Percentiles rank a stretch among this genome's conserved stretches.
Conservation (phyloP, 106 monocot species). For the Dendrobium huoshanense region DNA sequence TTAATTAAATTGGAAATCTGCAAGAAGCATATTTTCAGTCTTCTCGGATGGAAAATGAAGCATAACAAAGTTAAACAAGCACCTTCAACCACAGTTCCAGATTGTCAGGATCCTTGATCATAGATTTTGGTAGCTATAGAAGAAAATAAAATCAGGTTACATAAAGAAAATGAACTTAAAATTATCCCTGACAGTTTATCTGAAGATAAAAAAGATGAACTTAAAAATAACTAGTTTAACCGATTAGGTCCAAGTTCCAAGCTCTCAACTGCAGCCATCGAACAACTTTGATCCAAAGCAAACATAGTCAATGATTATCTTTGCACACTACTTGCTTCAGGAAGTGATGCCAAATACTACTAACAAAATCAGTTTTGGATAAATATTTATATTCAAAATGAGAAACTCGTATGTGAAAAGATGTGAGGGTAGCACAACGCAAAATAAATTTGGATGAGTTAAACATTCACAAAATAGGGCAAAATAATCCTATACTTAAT, state of each 20-base stretch:
- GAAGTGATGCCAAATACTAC: background rate
- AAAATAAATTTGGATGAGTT: background rate
- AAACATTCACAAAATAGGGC: background rate
- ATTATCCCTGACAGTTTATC: background rate
- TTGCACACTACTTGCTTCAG: background rate
- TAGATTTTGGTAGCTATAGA: conserved; percentile 67
- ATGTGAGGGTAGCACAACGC: background rate
- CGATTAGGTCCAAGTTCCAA: background rate
- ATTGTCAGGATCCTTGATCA: conserved; percentile 65
- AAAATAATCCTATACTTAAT: background rate
- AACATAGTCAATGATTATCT: background rate
- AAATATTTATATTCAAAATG: background rate
- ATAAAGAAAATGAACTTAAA: background rate
- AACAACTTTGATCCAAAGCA: background rate
- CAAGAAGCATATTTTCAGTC: background rate
- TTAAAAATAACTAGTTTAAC: background rate
- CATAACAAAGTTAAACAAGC: conserved; percentile 4
- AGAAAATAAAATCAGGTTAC: conserved; percentile 1
- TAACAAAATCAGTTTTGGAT: background rate
- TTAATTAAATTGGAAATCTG: conserved; percentile 1
- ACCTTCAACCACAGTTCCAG: conserved; percentile 97
- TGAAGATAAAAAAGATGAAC: background rate
- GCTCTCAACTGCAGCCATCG: background rate
- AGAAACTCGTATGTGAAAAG: no score
- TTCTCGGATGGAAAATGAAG: background rate